phyloP scores from a whole-genome alignment of 2,329 filamentous ascomycete genomes.

The Ophiocordyceps camponoti-leonardi region DNA sequence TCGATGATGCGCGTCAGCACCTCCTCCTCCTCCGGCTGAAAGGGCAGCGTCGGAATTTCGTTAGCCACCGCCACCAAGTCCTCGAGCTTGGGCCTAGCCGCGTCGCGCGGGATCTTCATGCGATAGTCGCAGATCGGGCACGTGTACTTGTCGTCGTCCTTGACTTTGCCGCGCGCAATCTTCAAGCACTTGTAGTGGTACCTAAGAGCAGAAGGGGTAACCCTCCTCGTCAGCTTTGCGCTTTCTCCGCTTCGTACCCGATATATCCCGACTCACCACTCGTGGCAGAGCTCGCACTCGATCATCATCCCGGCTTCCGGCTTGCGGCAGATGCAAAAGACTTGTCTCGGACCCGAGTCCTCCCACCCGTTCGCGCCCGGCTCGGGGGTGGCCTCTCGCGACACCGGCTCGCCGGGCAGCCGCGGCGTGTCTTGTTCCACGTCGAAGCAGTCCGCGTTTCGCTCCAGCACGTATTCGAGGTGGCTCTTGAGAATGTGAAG shows the following conservation, averaged over 20 bases:
- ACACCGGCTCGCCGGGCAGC: conserved; percentile 80
- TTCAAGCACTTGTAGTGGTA: conserved; percentile 98
- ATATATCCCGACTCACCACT: conserved; percentile 52
- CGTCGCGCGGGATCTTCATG: conserved; percentile 91
- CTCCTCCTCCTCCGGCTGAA: conserved; percentile 91
- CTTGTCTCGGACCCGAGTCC: conserved; percentile 51
- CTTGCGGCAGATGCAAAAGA: conserved; percentile 92
- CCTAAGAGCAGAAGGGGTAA: conserved; percentile 32
- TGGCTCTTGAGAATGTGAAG: conserved; percentile 90
- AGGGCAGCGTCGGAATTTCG: conserved; percentile 65
- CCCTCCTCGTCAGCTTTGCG: conserved; percentile 3
- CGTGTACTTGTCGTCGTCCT: conserved; percentile 96
- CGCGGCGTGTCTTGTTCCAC: conserved; percentile 69
- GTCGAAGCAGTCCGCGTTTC: conserved; percentile 85
- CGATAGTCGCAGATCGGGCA: conserved; percentile 97
- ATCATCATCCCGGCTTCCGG: conserved; percentile 99
- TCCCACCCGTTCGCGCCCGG: conserved; percentile 38
- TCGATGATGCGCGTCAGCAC: conserved; percentile 73
- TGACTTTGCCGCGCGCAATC: conserved; percentile 92
- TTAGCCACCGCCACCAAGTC: conserved; percentile 72
- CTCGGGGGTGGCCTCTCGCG: conserved; percentile 53
- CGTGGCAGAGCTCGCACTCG: conserved; percentile 92
- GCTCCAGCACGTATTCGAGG: conserved; percentile 81
- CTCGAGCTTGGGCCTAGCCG: conserved; percentile 85
- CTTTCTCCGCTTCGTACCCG: not conserved